A percentile compares a stretch with the other conserved stretches of the same genome.
Conservation (phyloP, 257 asterid species). For the Mitragyna speciosa region DNA sequence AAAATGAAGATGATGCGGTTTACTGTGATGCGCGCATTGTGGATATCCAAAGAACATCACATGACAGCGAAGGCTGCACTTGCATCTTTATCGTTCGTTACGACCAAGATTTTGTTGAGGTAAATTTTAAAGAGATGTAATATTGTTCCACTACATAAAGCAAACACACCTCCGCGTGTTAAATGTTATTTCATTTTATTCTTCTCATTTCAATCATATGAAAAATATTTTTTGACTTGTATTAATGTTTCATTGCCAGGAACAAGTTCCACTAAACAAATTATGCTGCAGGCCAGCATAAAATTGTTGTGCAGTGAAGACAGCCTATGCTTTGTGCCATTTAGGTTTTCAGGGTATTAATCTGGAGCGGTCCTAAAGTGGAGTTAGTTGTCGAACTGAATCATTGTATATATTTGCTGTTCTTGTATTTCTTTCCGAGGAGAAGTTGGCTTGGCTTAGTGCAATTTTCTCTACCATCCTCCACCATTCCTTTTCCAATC, state of each 20-base stretch:
- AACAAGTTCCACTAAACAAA: conserved; percentile 40
- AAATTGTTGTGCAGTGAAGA: not conserved
- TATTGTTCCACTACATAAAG: not conserved
- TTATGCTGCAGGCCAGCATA: conserved; percentile 63
- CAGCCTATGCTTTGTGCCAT: not conserved
- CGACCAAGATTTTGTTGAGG: conserved; percentile 60
- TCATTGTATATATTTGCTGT: too few relatives aligned
- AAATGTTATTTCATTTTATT: not conserved
- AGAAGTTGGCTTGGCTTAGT: not conserved
- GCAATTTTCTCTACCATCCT: not conserved
- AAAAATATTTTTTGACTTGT: not conserved
- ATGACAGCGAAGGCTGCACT: conserved; percentile 48
- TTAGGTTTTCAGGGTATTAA: not conserved
- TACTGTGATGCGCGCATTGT: conserved; percentile 65
- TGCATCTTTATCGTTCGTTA: conserved; percentile 67
- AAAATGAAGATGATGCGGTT: conserved; percentile 49
- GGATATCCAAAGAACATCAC: conserved; percentile 49
- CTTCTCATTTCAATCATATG: not conserved
- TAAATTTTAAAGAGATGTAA: conserved; percentile 3
- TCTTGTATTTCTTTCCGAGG: not conserved
- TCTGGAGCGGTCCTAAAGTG: not conserved
- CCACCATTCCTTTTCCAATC: too few relatives aligned
- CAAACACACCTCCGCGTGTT: not conserved
- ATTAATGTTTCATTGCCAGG: conserved; percentile 38
- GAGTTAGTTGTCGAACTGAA: too few relatives aligned